Evolutionary conservation across 371 early-diverging fungal genomes (phyloP).

Genomic region (Mucor racemosus): DNA sequence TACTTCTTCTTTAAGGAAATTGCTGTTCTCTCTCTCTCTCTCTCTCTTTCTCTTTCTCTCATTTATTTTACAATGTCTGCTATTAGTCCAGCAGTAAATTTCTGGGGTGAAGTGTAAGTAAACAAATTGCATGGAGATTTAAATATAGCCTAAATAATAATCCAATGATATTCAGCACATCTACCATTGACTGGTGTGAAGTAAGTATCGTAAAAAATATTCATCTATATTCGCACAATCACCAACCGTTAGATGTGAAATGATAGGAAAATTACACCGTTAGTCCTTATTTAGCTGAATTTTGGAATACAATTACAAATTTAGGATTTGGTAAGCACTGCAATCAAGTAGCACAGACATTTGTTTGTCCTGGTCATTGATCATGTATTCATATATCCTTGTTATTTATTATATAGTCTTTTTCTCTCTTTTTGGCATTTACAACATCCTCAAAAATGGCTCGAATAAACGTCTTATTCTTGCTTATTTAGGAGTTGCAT

Average conservation of each 20-base stretch:
- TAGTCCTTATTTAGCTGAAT: slow-evolving; percentile 72
- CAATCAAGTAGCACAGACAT: neutral
- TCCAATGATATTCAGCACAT: slow-evolving; percentile 28
- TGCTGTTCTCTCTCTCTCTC: neutral
- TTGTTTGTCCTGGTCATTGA: neutral
- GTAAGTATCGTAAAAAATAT: slow-evolving; percentile 20
- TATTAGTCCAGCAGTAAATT: slow-evolving; percentile 16
- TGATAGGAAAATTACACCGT: slow-evolving; percentile 50
- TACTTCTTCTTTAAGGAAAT: neutral
- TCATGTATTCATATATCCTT: neutral
- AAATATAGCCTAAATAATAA: neutral
- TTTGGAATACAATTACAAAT: slow-evolving; percentile 75
- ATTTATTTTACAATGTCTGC: neutral
- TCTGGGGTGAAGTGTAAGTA: slow-evolving; percentile 43
- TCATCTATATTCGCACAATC: neutral
- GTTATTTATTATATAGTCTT: slow-evolving; percentile 6
- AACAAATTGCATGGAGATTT: neutral
- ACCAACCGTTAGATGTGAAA: neutral
- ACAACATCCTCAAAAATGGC: slow-evolving; percentile 47
- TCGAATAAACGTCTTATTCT: slow-evolving; percentile 59
- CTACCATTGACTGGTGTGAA: slow-evolving; percentile 57
- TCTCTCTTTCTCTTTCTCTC: slow-evolving; percentile 2
- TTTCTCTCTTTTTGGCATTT: slow-evolving; percentile 25
- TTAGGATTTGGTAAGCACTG: slow-evolving; percentile 51
- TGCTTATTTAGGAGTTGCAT: slow-evolving; percentile 60